These are phyloP conservation scores for Lunasporangiospora selenospora DNA, from an alignment of 192 early-diverging fungal genomes.

Conservation along the genomic window DNA sequence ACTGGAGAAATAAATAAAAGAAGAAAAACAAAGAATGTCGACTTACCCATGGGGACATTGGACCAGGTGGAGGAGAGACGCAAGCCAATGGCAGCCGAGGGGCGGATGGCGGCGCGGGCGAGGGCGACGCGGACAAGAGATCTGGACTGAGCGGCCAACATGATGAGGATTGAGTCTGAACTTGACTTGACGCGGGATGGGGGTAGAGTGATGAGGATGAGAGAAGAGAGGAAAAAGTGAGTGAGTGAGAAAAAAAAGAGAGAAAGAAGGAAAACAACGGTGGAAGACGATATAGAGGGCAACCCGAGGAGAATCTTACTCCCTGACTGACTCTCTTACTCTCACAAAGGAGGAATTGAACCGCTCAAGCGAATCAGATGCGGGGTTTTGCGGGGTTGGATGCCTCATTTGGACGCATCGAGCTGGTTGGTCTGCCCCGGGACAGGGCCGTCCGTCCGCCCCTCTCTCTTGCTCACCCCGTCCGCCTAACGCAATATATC, in stretches of 20 bases:
- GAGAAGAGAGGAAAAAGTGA: neutral
- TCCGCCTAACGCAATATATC: no score
- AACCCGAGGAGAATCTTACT: neutral
- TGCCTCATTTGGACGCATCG: conserved; percentile 17
- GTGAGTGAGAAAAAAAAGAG: conserved; percentile 1
- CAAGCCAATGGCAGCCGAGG: conserved; percentile 40
- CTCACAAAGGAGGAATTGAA: neutral
- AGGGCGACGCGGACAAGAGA: conserved; percentile 40
- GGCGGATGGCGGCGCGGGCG: conserved; percentile 39
- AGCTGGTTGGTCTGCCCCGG: no score
- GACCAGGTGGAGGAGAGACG: conserved; percentile 61
- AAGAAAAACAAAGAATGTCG: neutral
- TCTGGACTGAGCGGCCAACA: conserved; percentile 45
- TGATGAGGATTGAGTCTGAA: conserved; percentile 6
- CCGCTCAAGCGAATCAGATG: conserved; percentile 11
- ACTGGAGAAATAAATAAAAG: no score
- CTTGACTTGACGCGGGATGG: neutral
- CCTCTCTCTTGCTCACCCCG: no score
- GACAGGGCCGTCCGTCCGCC: no score
- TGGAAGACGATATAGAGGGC: neutral
- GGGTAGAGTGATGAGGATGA: neutral
- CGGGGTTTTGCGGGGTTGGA: conserved; percentile 31
- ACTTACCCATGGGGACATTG: conserved; percentile 62
- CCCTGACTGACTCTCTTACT: no score
- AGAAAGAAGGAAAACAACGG: neutral